These are phyloP conservation scores for Amaranthus tricolor DNA, from an alignment of 179 eudicot genomes.

Conservation along the genomic window DNA sequence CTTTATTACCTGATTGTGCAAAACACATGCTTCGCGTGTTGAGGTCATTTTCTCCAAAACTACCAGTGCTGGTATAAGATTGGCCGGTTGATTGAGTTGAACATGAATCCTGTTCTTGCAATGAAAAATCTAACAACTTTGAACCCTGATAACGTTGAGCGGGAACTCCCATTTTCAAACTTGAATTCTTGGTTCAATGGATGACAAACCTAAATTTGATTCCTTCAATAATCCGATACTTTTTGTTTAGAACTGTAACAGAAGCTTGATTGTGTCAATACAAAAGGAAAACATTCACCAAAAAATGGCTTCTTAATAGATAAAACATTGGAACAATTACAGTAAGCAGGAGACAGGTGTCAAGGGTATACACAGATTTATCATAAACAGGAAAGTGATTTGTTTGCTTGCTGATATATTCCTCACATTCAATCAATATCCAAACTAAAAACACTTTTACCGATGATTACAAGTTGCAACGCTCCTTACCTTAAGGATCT, in stretches of 20 bases:
- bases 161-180: slow-evolving; percentile 42
- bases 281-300: not conserved
- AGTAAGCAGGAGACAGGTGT: not conserved
- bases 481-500: no score
- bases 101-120: slow-evolving; percentile 67
- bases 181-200: slow-evolving; percentile 33
- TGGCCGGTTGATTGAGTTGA: slow-evolving; percentile 73
- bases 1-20: slow-evolving; percentile 35
- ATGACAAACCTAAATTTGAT: slow-evolving; percentile 27
- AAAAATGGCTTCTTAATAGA: not conserved
- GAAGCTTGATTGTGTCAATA: slow-evolving; percentile 15
- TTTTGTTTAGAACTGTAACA: slow-evolving; percentile 19
- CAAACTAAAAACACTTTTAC: not conserved
- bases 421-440: not conserved
- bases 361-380: not conserved
- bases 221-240: slow-evolving; percentile 35
- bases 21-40: slow-evolving; percentile 31
- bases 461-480: no score
- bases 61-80: slow-evolving; percentile 45
- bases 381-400: not conserved
- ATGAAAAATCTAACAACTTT: slow-evolving; percentile 43
- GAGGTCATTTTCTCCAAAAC: slow-evolving; percentile 34
- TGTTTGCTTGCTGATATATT: not conserved
- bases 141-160: slow-evolving; percentile 28
- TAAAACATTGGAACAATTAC: slow-evolving; percentile 10